Evolutionary conservation across 2,329 filamentous ascomycete genomes (phyloP).

Genomic region (Huntiella moniliformis): DNA sequence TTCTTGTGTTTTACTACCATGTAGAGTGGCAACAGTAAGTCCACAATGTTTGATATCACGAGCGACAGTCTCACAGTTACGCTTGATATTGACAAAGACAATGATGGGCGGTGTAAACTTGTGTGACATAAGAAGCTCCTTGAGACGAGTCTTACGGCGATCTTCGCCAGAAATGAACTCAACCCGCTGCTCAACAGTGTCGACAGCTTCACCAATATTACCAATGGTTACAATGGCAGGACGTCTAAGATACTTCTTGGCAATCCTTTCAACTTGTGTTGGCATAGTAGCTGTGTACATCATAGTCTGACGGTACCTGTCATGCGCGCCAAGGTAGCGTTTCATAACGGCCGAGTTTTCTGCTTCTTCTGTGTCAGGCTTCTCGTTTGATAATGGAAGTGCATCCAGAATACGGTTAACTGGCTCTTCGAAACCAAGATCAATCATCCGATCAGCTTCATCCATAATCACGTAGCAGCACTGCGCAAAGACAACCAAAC

Average conservation of each 20-base stretch:
- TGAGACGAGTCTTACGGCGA: constrained; percentile 88
- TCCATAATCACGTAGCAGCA: constrained; percentile 99
- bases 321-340: constrained; percentile 51
- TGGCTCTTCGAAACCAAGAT: constrained; percentile 91
- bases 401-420: constrained; percentile 96
- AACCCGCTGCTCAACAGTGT: constrained; percentile 92
- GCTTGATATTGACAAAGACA: constrained; percentile 99
- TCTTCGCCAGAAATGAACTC: constrained; percentile 85
- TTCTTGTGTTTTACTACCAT: constrained; percentile 93
- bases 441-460: constrained; percentile 97
- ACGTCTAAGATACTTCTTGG: constrained; percentile 85
- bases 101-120: constrained; percentile 84
- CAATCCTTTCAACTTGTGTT: constrained; percentile 75
- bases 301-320: constrained; percentile 92
- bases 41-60: constrained; percentile 90
- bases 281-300: constrained; percentile 99
- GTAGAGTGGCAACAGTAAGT: constrained; percentile 73
- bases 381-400: constrained; percentile 80
- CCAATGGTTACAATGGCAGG: constrained; percentile 91
- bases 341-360: constrained; percentile 78
- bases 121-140: constrained; percentile 64
- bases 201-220: constrained; percentile 85
- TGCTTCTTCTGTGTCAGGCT: constrained; percentile 82
- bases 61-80: constrained; percentile 90
- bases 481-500: constrained; percentile 79